Evolutionary conservation across 106 monocot genomes (phyloP).

Genomic region (Platanthera guangdongensis): DNA sequence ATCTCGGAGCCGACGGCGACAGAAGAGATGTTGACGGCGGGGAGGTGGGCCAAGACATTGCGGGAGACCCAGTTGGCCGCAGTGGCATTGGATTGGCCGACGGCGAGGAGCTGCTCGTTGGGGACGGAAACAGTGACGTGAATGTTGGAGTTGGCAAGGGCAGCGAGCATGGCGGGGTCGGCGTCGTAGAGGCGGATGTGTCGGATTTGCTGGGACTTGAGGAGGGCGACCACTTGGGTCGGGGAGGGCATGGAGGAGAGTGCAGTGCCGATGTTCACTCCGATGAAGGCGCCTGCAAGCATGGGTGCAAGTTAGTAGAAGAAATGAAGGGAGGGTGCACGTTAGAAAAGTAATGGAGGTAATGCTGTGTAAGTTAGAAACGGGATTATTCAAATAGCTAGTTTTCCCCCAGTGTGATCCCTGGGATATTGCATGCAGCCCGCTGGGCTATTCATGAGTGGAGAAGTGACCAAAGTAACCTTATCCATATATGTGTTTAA

Average conservation of each 20-base stretch:
- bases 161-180: slow-evolving; percentile 60
- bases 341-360: too few relatives aligned
- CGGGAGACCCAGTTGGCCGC: slow-evolving; percentile 88
- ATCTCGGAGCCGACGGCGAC: slow-evolving; percentile 81
- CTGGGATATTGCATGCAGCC: too few relatives aligned
- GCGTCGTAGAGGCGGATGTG: slow-evolving; percentile 90
- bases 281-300: slow-evolving; percentile 61
- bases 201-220: slow-evolving; percentile 66
- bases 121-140: slow-evolving; percentile 73
- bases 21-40: slow-evolving; percentile 82
- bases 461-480: too few relatives aligned
- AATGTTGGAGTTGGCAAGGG: slow-evolving; percentile 71
- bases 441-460: too few relatives aligned
- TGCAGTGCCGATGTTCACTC: slow-evolving; percentile 83
- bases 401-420: too few relatives aligned
- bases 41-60: slow-evolving; percentile 74
- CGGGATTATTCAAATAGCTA: too few relatives aligned
- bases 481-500: too few relatives aligned
- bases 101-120: slow-evolving; percentile 85
- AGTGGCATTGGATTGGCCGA: slow-evolving; percentile 88
- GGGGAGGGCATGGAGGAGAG: slow-evolving; percentile 80
- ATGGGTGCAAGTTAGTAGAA: not conserved
- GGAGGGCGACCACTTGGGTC: slow-evolving; percentile 67
- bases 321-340: not conserved
- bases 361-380: too few relatives aligned